A percentile compares a stretch with the other conserved stretches of the same genome.
These are phyloP conservation scores for Mycena leptocephala DNA, from an alignment of 768 basidiomycete genomes.

Conservation along the genomic window DNA sequence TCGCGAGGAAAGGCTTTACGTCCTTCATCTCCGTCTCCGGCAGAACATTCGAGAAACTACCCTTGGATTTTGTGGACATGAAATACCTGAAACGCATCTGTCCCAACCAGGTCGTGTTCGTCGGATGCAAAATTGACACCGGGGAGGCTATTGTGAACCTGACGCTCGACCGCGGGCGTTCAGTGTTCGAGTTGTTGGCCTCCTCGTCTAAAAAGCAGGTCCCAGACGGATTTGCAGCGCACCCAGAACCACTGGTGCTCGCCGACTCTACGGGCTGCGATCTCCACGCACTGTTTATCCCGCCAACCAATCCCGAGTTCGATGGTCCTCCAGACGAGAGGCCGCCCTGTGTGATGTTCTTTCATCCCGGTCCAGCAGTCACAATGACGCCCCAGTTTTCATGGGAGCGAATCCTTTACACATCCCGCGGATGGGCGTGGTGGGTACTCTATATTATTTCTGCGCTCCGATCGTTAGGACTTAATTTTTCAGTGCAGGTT, in stretches of 20 bases:
- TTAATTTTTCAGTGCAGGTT: background rate
- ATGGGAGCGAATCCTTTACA: conserved; percentile 24
- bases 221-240: conserved; percentile 8
- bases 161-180: background rate
- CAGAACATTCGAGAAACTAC: conserved; percentile 4
- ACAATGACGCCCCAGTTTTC: conserved; percentile 6
- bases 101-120: conserved; percentile 5
- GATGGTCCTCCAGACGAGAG: conserved; percentile 11
- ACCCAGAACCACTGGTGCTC: conserved; percentile 3
- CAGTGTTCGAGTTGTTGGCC: conserved; percentile 6
- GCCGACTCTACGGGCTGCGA: background rate
- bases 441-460: background rate
- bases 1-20: background rate
- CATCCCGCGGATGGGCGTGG: conserved; percentile 30
- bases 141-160: conserved; percentile 13
- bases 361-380: conserved; percentile 17
- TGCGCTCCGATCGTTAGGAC: background rate
- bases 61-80: conserved; percentile 15
- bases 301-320: conserved; percentile 6
- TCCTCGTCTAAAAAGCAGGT: conserved; percentile 1
- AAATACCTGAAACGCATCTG: conserved; percentile 7
- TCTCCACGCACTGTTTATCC: conserved; percentile 5
- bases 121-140: background rate
- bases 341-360: conserved; percentile 20
- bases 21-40: conserved; percentile 6